phyloP scores from a whole-genome alignment of 2,329 filamentous ascomycete genomes.

The Ceratocystis papillata region DNA sequence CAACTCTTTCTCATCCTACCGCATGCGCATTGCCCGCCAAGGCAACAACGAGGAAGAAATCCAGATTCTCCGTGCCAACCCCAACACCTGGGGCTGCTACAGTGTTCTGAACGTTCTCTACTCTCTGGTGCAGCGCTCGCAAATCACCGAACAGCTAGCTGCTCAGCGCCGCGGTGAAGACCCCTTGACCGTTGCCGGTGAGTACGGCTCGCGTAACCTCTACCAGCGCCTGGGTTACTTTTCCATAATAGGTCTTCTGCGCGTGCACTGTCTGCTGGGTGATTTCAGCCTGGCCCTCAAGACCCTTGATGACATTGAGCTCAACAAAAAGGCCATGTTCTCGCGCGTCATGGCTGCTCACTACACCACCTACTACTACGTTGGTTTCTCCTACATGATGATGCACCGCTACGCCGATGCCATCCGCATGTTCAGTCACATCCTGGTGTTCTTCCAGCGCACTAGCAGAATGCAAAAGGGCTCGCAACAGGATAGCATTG shows the following conservation, averaged over 20 bases:
- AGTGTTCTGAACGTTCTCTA: conserved; percentile 98
- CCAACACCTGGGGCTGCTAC: conserved; percentile 99
- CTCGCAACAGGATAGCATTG: conserved; percentile 93
- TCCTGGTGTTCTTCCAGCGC: conserved; percentile 93
- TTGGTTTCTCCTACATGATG: conserved; percentile 99
- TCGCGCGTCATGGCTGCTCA: conserved; percentile 98
- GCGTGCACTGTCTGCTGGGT: conserved; percentile 90
- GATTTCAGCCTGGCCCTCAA: conserved; percentile 98
- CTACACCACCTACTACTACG: conserved; percentile 99
- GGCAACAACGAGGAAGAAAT: conserved; percentile 85
- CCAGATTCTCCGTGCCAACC: conserved; percentile 83
- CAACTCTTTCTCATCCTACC: conserved; percentile 97
- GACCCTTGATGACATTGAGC: conserved; percentile 97
- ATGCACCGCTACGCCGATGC: conserved; percentile 98
- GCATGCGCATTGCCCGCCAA: conserved; percentile 77
- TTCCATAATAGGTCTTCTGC: conserved; percentile 92
- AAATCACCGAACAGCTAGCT: conserved; percentile 93
- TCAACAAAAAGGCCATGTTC: conserved; percentile 99
- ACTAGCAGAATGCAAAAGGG: conserved; percentile 99
- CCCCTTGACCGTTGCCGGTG: conserved; percentile 73
- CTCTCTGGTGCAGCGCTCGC: conserved; percentile 94
- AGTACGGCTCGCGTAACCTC: conserved; percentile 86
- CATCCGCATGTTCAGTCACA: conserved; percentile 99
- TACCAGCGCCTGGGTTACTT: conserved; percentile 99
- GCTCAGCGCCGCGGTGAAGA: conserved; percentile 94